A percentile compares a stretch with the other conserved stretches of the same genome.
Conservation (phyloP, 345 rosid genomes). For the Triadica sebifera region DNA sequence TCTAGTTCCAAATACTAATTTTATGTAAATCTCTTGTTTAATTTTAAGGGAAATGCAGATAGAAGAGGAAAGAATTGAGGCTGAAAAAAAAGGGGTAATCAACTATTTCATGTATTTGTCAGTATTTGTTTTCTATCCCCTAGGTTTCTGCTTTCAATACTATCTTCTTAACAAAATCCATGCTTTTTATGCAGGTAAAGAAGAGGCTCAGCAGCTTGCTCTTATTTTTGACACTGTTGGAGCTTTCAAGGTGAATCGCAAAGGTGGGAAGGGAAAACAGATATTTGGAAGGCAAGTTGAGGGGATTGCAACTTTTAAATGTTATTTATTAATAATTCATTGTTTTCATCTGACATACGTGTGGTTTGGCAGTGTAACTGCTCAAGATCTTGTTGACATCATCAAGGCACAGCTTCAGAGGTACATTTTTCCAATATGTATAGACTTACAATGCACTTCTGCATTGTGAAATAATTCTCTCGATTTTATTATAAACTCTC, state of each 20-base stretch:
- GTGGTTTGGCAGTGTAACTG: constrained; percentile 64
- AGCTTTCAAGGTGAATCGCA: constrained; percentile 93
- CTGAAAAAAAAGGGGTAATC: constrained; percentile 86
- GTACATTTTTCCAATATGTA: constrained; percentile 34
- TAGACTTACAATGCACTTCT: constrained; percentile 4
- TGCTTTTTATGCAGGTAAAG: constrained; percentile 64
- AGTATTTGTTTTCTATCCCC: background rate
- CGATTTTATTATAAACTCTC: background rate
- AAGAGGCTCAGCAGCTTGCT: constrained; percentile 86
- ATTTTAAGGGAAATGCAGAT: constrained; percentile 67
- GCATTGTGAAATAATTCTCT: background rate
- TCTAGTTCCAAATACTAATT: background rate
- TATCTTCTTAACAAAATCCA: background rate
- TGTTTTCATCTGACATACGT: constrained; percentile 18
- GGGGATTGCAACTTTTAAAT: background rate
- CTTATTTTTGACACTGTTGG: constrained; percentile 80
- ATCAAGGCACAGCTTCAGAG: constrained; percentile 91
- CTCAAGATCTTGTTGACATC: constrained; percentile 90
- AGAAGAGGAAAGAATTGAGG: constrained; percentile 87
- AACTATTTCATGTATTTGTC: background rate
- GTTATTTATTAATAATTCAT: background rate
- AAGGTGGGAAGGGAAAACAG: constrained; percentile 84
- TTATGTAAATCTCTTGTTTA: background rate
- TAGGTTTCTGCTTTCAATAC: background rate
- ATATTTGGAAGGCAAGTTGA: constrained; percentile 86